Evolutionary conservation across 495 filamentous ascomycete genomes (phyloP), one percentile per base, ranked within the genome.

Genomic region (Cetradonia linearis): DNA sequence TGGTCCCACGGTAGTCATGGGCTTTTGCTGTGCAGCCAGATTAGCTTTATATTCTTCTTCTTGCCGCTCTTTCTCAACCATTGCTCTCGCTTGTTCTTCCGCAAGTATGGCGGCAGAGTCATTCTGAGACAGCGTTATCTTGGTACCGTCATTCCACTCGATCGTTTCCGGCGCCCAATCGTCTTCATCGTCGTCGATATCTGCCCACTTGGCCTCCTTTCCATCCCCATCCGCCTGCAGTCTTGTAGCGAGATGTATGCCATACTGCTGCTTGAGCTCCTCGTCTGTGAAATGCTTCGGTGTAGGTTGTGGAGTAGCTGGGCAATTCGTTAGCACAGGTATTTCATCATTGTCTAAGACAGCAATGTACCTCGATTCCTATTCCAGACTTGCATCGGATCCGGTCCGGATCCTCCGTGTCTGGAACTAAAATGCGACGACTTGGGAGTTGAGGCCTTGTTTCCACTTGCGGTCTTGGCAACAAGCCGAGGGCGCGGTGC

Each of bases 181-280:
- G 59, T 97, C 93, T 69, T 96, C 91, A 64, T 99, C 93, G 60
- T 99, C 93, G 61, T 97, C 93, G 60, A 98, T 96, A 75, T 99
- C 93, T 20, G 94, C 93, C 93, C 93, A 99, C 69, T 90, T 92
- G 18, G 90, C 83, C 56, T 92, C 88, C 61, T 91, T 91, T 18
- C 86, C 85, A 46, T 80, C 82, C 16, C 83, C 82, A 67, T 97
- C 91, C 58, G 89, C 81, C 55, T 91, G 86, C 27, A 99, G 83
- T 57, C 93, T 83, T 46, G 83, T 94, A 11, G 93, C 94, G 74
- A 99, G 81, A 71, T 99, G 93, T 59, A 99, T 99, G 16, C 93
- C 93, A 70, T 87, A 91, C 70, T 91, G 90, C 66, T 94, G 87
- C 68, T 95, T 94, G 37, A 99, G 78, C 61, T 99, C 94, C 71